These are phyloP conservation scores for Ambrosia trifida DNA, from an alignment of 129 eudicot species.

Conservation along the genomic window DNA sequence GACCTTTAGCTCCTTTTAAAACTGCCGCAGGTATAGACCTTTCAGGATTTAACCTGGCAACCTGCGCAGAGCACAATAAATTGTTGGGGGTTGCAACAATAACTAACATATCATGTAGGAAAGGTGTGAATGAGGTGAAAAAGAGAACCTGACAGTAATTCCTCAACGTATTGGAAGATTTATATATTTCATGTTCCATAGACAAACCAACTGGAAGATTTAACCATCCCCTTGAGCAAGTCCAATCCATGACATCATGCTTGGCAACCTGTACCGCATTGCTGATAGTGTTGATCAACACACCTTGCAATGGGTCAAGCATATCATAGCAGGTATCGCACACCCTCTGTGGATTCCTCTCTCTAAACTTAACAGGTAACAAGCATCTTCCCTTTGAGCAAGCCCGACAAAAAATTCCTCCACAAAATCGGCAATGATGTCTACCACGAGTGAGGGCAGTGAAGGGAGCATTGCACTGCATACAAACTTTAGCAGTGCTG, in stretches of 20 bases:
- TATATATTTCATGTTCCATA: slow-evolving; percentile 96
- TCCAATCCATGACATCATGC: slow-evolving; percentile 99
- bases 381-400: slow-evolving; percentile 96
- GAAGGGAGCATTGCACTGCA: slow-evolving; percentile 93
- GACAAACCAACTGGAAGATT: slow-evolving; percentile 94
- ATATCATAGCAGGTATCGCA: slow-evolving; percentile 94
- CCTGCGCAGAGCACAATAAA: slow-evolving; percentile 45
- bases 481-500: slow-evolving; percentile 69
- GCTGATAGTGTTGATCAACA: slow-evolving; percentile 86
- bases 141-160: slow-evolving; percentile 63
- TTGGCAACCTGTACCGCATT: slow-evolving; percentile 93
- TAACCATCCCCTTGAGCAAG: slow-evolving; percentile 92
- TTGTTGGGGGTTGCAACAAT: background rate
- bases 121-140: background rate
- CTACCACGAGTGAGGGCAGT: slow-evolving; percentile 96
- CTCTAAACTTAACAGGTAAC: slow-evolving; percentile 87
- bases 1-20: slow-evolving; percentile 88
- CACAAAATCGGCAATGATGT: slow-evolving; percentile 99
- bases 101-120: background rate
- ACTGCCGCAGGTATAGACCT: slow-evolving; percentile 89
- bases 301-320: slow-evolving; percentile 95
- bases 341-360: slow-evolving; percentile 97
- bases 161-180: slow-evolving; percentile 72
- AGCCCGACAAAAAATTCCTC: slow-evolving; percentile 82
- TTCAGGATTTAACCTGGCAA: slow-evolving; percentile 87